These are phyloP conservation scores for Boletus rubroflammeus DNA, from an alignment of 768 basidiomycete genomes.

Conservation along the genomic window DNA sequence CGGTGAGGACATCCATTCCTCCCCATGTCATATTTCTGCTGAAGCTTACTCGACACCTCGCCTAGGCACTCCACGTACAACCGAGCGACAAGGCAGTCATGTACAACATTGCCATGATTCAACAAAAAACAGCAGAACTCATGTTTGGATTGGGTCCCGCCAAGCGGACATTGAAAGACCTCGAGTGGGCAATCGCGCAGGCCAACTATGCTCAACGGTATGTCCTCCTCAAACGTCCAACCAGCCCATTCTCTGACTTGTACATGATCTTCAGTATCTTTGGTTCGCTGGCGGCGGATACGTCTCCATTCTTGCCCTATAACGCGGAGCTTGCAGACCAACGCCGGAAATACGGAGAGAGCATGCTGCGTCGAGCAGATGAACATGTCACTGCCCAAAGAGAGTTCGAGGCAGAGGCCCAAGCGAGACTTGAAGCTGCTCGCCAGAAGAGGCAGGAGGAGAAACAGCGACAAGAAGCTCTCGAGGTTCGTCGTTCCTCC, in stretches of 20 bases:
- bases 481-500: conserved; percentile 51
- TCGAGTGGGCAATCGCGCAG: conserved; percentile 73
- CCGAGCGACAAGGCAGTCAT: conserved; percentile 86
- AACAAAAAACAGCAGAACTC: conserved; percentile 94
- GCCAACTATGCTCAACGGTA: conserved; percentile 86
- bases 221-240: conserved; percentile 18
- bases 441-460: conserved; percentile 79
- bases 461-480: conserved; percentile 55
- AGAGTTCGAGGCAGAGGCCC: conserved; percentile 65
- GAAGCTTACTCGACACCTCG: neutral
- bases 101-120: conserved; percentile 98
- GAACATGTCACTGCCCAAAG: conserved; percentile 74
- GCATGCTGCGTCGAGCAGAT: conserved; percentile 75
- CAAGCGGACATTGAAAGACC: conserved; percentile 78
- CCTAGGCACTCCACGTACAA: conserved; percentile 77
- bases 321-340: conserved; percentile 85
- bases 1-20: conserved; percentile 40
- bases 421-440: conserved; percentile 73
- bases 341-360: conserved; percentile 85
- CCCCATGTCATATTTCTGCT: neutral
- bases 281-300: conserved; percentile 74
- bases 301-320: conserved; percentile 70
- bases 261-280: conserved; percentile 56
- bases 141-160: conserved; percentile 67
- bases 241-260: neutral